These are phyloP conservation scores for Ogataea polymorpha DNA, from an alignment of 805 yeast species.

Conservation along the genomic window DNA sequence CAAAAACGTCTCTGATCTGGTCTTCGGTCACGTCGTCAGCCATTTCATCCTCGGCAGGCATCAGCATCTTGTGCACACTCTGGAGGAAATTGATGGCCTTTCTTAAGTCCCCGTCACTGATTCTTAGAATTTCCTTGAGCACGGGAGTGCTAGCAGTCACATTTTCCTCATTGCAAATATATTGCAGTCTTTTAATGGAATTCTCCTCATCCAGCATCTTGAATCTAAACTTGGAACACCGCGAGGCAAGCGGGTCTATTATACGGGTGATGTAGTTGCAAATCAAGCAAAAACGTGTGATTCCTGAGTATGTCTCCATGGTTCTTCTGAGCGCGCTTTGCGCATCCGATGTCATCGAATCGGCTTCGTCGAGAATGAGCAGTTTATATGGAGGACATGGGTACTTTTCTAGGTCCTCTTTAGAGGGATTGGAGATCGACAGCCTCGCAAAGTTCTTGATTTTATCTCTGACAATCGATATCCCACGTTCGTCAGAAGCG, in stretches of 20 bases:
- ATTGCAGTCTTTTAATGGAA: slow-evolving; percentile 65
- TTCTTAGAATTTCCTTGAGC: slow-evolving; percentile 59
- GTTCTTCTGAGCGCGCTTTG: slow-evolving; percentile 94
- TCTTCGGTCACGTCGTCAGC: slow-evolving; percentile 15
- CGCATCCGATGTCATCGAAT: slow-evolving; percentile 96
- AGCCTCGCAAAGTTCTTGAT: slow-evolving; percentile 84
- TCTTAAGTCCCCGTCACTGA: slow-evolving; percentile 88
- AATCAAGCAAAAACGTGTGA: slow-evolving; percentile 89
- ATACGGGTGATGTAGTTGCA: slow-evolving; percentile 97
- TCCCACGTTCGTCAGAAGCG: slow-evolving; percentile 91
- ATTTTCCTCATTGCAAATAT: slow-evolving; percentile 51
- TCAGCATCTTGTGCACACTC: slow-evolving; percentile 64
- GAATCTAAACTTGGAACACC: slow-evolving; percentile 95
- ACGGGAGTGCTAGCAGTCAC: slow-evolving; percentile 48
- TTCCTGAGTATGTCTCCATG: slow-evolving; percentile 84
- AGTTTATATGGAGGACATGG: slow-evolving; percentile 98
- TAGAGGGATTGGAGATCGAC: slow-evolving; percentile 75
- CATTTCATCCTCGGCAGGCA: slow-evolving; percentile 28
- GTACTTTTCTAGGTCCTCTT: slow-evolving; percentile 64
- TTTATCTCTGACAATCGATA: slow-evolving; percentile 80
- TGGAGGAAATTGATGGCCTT: slow-evolving; percentile 89
- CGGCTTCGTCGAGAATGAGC: slow-evolving; percentile 91
- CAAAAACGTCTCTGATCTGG: slow-evolving; percentile 32
- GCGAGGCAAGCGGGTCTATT: slow-evolving; percentile 92
- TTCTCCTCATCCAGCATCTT: slow-evolving; percentile 67